A percentile compares a stretch with the other conserved stretches of the same genome.
phyloP scores from a whole-genome alignment of 257 asterid species.

The Mentha longifolia region DNA sequence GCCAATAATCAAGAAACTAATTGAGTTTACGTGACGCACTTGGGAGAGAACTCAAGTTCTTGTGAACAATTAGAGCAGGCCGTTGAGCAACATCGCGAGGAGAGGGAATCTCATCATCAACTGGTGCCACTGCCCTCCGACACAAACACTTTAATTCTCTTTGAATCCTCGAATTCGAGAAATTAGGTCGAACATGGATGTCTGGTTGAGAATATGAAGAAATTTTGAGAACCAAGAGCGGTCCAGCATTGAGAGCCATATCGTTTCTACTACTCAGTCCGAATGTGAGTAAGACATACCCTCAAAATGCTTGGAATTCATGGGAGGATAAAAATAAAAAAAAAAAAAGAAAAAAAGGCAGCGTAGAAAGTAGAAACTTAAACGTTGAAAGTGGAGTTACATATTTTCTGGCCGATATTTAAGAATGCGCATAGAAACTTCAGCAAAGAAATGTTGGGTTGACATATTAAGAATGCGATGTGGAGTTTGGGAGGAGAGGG shows the following conservation, averaged over 20 bases:
- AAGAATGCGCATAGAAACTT: no score
- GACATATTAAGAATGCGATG: no score
- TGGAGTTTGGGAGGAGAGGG: no score
- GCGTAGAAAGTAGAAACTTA: no score
- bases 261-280: conserved; percentile 31
- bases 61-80: conserved; percentile 45
- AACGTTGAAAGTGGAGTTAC: no score
- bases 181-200: conserved; percentile 28
- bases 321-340: no score
- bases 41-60: conserved; percentile 71
- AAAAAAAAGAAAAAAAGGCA: no score
- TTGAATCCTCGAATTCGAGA: conserved; percentile 47
- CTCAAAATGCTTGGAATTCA: conserved; percentile 29
- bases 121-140: conserved; percentile 53
- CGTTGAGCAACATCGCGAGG: conserved; percentile 44
- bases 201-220: conserved; percentile 39
- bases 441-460: no score
- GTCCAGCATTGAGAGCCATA: conserved; percentile 58
- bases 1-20: background rate
- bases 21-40: conserved; percentile 46
- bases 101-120: conserved; percentile 61
- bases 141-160: conserved; percentile 57
- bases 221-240: conserved; percentile 42
- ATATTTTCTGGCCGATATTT: no score
- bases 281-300: conserved; percentile 22